Conservation (phyloP, 2,329 filamentous ascomycete genomes). For the Blastomyces gilchristii region DNA sequence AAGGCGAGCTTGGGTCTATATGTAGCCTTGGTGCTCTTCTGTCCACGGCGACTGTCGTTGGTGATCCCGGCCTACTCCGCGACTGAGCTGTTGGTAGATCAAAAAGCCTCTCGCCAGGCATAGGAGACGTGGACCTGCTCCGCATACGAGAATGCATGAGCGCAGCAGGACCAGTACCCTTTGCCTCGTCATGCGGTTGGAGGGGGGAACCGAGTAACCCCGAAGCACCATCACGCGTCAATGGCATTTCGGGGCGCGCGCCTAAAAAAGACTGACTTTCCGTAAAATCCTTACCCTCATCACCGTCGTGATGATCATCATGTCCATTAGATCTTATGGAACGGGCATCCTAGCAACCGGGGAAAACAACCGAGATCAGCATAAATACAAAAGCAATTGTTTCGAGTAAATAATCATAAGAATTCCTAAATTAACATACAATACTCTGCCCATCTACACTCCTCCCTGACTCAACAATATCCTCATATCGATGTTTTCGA, state of each 20-base stretch:
- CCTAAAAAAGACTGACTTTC: slow-evolving; percentile 52
- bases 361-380: slow-evolving; percentile 12
- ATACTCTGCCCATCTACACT: slow-evolving; percentile 11
- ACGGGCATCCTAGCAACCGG: slow-evolving; percentile 21
- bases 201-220: slow-evolving; percentile 21
- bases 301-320: slow-evolving; percentile 6
- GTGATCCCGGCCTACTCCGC: slow-evolving; percentile 28
- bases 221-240: slow-evolving; percentile 38
- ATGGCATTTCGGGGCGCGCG: slow-evolving; percentile 50
- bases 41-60: slow-evolving; percentile 14
- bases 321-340: slow-evolving; percentile 5
- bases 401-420: background rate
- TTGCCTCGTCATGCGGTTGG: background rate
- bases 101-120: slow-evolving; percentile 21
- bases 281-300: slow-evolving; percentile 25
- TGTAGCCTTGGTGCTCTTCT: slow-evolving; percentile 13
- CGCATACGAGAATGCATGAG: slow-evolving; percentile 13
- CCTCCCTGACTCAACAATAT: slow-evolving; percentile 27
- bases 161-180: background rate
- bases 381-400: background rate
- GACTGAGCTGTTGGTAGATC: slow-evolving; percentile 23
- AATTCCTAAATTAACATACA: slow-evolving; percentile 4
- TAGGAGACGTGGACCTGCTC: slow-evolving; percentile 30
- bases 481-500: slow-evolving; percentile 29
- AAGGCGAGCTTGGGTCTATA: slow-evolving; percentile 19